Conservation (phyloP, 169 alveolate species). For the Plasmodium inui region DNA sequence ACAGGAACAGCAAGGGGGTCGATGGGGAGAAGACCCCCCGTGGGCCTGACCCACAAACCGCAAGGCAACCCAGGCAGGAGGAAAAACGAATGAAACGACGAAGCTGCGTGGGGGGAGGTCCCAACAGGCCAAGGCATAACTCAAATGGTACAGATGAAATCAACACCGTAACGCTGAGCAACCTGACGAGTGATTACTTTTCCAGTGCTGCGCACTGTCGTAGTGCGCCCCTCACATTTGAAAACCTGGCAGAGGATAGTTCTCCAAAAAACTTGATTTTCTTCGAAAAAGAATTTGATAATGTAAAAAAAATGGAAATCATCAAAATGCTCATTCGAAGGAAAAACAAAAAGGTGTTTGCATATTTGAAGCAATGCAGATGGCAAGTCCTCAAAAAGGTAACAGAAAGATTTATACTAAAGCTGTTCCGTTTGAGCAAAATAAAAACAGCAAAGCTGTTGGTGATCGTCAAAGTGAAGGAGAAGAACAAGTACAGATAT, state of each 20-base stretch:
- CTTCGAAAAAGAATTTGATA: slow-evolving; percentile 23
- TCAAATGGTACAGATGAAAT: neutral
- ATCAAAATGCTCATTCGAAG: slow-evolving; percentile 34
- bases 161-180: neutral
- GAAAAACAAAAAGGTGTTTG: slow-evolving; percentile 31
- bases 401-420: neutral
- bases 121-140: neutral
- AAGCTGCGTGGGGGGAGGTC: neutral
- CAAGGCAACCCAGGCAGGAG: neutral
- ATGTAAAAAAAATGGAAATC: slow-evolving; percentile 35
- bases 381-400: slow-evolving; percentile 13
- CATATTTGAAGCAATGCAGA: slow-evolving; percentile 37
- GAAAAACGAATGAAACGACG: neutral
- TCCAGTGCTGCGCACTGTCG: neutral
- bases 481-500: slow-evolving; percentile 3
- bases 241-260: neutral
- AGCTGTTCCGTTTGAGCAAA: slow-evolving; percentile 9
- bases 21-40: neutral
- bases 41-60: neutral
- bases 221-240: neutral
- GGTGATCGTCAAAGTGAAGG: slow-evolving; percentile 11
- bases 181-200: neutral
- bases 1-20: neutral
- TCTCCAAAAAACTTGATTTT: neutral
- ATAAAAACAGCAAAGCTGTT: slow-evolving; percentile 33